Evolutionary conservation across 805 yeast genomes (phyloP).

Genomic region (Tetrapisispora nanseiensis): DNA sequence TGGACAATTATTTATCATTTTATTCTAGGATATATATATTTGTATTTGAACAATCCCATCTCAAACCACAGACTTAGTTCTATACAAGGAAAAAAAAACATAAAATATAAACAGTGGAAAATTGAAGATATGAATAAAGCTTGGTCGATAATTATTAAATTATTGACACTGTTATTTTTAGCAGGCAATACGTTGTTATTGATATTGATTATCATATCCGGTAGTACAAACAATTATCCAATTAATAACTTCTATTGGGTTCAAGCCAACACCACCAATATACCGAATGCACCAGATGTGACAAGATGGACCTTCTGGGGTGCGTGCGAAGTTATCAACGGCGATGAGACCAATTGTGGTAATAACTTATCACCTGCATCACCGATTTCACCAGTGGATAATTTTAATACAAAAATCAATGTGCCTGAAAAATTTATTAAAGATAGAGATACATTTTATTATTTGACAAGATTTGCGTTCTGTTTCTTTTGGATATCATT

Average conservation of each 20-base stretch:
- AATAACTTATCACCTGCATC: slow-evolving; percentile 47
- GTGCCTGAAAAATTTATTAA: slow-evolving; percentile 46
- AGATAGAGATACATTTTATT: slow-evolving; percentile 50
- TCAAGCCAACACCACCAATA: slow-evolving; percentile 53
- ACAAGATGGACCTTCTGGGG: slow-evolving; percentile 80
- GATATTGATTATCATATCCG: slow-evolving; percentile 54
- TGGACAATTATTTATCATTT: too few relatives aligned
- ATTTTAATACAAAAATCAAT: slow-evolving; percentile 44
- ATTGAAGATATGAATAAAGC: background rate
- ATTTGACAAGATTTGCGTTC: slow-evolving; percentile 57
- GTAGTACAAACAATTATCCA: slow-evolving; percentile 49
- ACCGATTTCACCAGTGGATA: slow-evolving; percentile 68
- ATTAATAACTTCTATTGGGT: slow-evolving; percentile 62
- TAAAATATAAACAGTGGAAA: too few relatives aligned
- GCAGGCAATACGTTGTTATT: slow-evolving; percentile 39
- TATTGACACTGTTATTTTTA: slow-evolving; percentile 21
- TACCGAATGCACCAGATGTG: slow-evolving; percentile 36
- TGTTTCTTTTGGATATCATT: slow-evolving; percentile 52
- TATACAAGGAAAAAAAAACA: too few relatives aligned
- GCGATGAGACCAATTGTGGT: slow-evolving; percentile 12
- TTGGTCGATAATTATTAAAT: slow-evolving; percentile 6
- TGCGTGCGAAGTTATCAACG: slow-evolving; percentile 34
- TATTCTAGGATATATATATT: too few relatives aligned
- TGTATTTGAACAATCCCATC: too few relatives aligned
- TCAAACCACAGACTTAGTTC: too few relatives aligned